Conservation (phyloP, 345 rosid species). For the Isatis tinctoria region DNA sequence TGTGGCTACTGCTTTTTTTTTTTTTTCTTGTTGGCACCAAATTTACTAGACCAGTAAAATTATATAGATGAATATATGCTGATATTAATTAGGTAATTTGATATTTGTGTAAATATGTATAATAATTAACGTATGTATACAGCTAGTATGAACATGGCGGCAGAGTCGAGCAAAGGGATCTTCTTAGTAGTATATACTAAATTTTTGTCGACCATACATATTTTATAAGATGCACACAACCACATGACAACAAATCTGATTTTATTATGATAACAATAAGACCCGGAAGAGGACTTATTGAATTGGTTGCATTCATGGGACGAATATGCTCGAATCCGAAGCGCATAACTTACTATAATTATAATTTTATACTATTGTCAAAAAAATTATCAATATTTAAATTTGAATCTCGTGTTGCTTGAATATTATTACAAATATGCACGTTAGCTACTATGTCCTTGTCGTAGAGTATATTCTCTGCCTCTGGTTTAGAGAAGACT, state of each 20-base stretch:
- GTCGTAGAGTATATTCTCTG: constrained; percentile 32
- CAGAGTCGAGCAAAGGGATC: constrained; percentile 23
- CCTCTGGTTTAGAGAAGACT: constrained; percentile 18
- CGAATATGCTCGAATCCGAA: constrained; percentile 29
- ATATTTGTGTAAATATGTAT: not conserved
- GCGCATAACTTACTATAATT: constrained; percentile 11
- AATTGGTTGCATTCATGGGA: constrained; percentile 31
- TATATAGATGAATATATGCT: not conserved
- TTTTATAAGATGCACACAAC: constrained; percentile 16
- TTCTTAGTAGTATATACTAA: constrained; percentile 16
- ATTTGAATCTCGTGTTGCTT: constrained; percentile 19
- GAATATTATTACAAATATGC: constrained; percentile 15
- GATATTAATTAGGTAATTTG: not conserved
- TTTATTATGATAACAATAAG: constrained; percentile 6
- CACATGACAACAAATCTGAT: constrained; percentile 16
- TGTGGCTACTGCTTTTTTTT: not conserved
- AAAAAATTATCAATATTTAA: not conserved
- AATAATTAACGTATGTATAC: not conserved
- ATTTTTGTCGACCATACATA: constrained; percentile 5
- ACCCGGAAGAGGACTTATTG: constrained; percentile 20
- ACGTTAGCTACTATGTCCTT: constrained; percentile 27
- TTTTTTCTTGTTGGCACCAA: not conserved
- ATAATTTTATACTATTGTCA: not conserved
- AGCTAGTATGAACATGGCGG: constrained; percentile 32
- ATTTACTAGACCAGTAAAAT: not conserved